Conservation (phyloP, 495 filamentous ascomycete species). For the Zalerion maritima region DNA sequence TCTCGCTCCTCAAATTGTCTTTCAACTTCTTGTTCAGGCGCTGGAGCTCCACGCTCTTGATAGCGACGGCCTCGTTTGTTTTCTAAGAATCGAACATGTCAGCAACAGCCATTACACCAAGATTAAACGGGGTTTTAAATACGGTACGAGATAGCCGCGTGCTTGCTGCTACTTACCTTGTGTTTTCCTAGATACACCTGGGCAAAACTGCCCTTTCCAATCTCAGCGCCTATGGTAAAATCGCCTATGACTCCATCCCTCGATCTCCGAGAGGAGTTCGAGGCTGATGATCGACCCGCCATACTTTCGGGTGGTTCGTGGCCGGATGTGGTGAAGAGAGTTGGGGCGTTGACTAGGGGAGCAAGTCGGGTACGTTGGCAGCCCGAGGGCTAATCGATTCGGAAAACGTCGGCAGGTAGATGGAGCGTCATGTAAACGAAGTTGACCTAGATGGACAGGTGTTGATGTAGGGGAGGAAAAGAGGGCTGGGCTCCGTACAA, state of each 20-base stretch:
- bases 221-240: constrained; percentile 67
- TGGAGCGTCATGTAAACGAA: constrained; percentile 33
- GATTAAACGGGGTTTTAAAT: not conserved
- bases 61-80: constrained; percentile 61
- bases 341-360: constrained; percentile 29
- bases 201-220: constrained; percentile 92
- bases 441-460: constrained; percentile 6
- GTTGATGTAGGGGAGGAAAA: constrained; percentile 4
- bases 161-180: constrained; percentile 43
- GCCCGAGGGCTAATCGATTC: constrained; percentile 33
- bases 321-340: too few relatives aligned
- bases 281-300: constrained; percentile 22
- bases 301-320: constrained; percentile 31
- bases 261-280: constrained; percentile 21
- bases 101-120: constrained; percentile 20
- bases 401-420: constrained; percentile 24
- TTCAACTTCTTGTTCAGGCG: constrained; percentile 92
- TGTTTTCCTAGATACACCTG: constrained; percentile 80
- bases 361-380: constrained; percentile 21
- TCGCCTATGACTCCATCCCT: constrained; percentile 56
- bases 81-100: constrained; percentile 26
- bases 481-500: constrained; percentile 11
- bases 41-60: constrained; percentile 84
- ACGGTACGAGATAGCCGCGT: not conserved
- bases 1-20: constrained; percentile 89